A percentile compares a stretch with the other conserved stretches of the same genome.
Conservation (phyloP, 2,329 filamentous ascomycete genomes). For the Aspergillus piperis region DNA sequence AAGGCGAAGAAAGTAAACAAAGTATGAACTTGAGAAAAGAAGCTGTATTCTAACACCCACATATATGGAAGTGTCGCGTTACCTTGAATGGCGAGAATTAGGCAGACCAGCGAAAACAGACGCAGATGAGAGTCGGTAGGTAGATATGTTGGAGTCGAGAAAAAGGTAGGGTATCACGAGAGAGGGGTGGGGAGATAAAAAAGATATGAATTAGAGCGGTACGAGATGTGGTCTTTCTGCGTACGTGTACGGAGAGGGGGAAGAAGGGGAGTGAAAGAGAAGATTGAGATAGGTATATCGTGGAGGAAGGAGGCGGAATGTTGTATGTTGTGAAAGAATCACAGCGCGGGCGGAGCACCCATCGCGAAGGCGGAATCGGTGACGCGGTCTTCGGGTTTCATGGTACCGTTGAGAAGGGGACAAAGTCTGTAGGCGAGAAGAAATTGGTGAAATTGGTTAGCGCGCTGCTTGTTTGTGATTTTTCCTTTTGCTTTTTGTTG, state of each 20-base stretch:
- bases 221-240: background rate
- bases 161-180: background rate
- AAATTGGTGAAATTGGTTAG: conserved; percentile 7
- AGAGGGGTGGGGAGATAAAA: background rate
- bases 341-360: conserved; percentile 42
- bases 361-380: conserved; percentile 51
- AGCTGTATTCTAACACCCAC: background rate
- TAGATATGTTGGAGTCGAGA: background rate
- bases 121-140: background rate
- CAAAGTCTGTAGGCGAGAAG: conserved; percentile 62
- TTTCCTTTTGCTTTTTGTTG: background rate
- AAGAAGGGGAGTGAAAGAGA: background rate
- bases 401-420: conserved; percentile 81
- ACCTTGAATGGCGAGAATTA: background rate
- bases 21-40: background rate
- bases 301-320: conserved; percentile 1
- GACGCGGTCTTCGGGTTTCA: conserved; percentile 58
- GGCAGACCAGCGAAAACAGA: background rate
- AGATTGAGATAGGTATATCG: background rate
- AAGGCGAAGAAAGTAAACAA: background rate
- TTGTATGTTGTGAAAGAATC: background rate
- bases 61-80: background rate
- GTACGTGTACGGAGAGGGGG: background rate
- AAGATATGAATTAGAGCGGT: background rate
- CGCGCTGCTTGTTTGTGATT: background rate